Evolutionary conservation across 2,329 filamentous ascomycete species (phyloP).

Genomic region (Talaromyces sp.): DNA sequence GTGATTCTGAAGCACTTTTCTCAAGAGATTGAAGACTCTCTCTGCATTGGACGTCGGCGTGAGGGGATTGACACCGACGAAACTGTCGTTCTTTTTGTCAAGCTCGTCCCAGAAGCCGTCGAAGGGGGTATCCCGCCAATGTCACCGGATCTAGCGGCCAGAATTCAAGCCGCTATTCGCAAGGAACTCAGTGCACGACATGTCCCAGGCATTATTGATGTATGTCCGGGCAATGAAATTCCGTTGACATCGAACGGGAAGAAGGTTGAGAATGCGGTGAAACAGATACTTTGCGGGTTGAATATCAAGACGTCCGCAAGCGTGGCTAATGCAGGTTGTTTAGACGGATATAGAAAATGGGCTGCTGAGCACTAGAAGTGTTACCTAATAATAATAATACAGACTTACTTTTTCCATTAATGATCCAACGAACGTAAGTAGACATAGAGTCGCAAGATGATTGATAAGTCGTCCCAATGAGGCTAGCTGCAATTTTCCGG

Average conservation of each 20-base stretch:
- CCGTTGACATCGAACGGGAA: constrained; percentile 93
- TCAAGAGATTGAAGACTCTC: constrained; percentile 72
- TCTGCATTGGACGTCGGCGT: constrained; percentile 77
- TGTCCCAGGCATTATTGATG: constrained; percentile 78
- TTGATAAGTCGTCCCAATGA: not conserved
- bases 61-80: constrained; percentile 72
- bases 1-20: constrained; percentile 82
- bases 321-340: constrained; percentile 83
- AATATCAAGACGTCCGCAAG: constrained; percentile 85
- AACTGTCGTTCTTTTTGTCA: constrained; percentile 83
- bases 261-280: constrained; percentile 96
- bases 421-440: not conserved
- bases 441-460: not conserved
- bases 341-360: constrained; percentile 88
- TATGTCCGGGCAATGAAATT: constrained; percentile 68
- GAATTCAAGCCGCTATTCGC: constrained; percentile 67
- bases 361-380: constrained; percentile 49
- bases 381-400: not conserved
- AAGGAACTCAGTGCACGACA: constrained; percentile 82
- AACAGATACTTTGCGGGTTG: constrained; percentile 88
- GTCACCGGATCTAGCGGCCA: constrained; percentile 56
- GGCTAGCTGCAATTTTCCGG: constrained; percentile 4
- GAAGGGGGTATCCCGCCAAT: constrained; percentile 40
- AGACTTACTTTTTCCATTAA: not conserved
- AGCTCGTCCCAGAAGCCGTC: constrained; percentile 54